These are phyloP conservation scores for Populus tomentosa DNA, from an alignment of 441 rosid genomes.

Conservation along the genomic window DNA sequence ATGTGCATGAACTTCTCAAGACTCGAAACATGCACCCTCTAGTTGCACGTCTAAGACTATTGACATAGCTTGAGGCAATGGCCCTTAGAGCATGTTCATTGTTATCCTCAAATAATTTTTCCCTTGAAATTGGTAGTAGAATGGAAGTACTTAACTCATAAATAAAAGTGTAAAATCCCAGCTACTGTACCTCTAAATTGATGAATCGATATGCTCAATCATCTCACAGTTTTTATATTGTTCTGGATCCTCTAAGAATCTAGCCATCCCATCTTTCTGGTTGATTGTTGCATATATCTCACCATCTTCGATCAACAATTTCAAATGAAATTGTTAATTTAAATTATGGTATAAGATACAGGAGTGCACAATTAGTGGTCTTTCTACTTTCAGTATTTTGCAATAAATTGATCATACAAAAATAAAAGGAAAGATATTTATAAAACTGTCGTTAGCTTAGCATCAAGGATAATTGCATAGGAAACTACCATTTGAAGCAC, in stretches of 20 bases:
- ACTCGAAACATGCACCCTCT: too few species aligned
- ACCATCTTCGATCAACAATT: constrained; percentile 78
- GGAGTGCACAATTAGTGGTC: not conserved
- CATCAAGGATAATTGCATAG: not conserved
- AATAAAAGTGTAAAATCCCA: not conserved
- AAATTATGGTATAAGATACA: not conserved
- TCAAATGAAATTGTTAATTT: constrained; percentile 3
- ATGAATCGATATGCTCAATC: constrained; percentile 84
- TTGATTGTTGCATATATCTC: constrained; percentile 91
- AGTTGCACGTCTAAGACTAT: not conserved
- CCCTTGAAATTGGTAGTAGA: not conserved
- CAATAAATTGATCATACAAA: not conserved
- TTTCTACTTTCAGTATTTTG: not conserved
- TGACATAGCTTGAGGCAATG: not conserved
- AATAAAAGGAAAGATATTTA: too few species aligned
- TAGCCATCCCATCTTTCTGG: constrained; percentile 98
- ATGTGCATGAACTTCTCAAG: not conserved
- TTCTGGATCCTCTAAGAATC: constrained; percentile 96
- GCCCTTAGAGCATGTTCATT: not conserved
- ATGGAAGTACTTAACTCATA: not conserved
- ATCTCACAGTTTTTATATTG: constrained; percentile 84
- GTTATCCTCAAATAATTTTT: not conserved
- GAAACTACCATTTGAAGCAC: constrained; percentile 90
- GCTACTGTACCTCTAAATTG: constrained; percentile 66
- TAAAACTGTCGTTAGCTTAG: not conserved